These are phyloP conservation scores for Galium porrigens DNA, from an alignment of 305 asterid genomes.

Conservation along the genomic window DNA sequence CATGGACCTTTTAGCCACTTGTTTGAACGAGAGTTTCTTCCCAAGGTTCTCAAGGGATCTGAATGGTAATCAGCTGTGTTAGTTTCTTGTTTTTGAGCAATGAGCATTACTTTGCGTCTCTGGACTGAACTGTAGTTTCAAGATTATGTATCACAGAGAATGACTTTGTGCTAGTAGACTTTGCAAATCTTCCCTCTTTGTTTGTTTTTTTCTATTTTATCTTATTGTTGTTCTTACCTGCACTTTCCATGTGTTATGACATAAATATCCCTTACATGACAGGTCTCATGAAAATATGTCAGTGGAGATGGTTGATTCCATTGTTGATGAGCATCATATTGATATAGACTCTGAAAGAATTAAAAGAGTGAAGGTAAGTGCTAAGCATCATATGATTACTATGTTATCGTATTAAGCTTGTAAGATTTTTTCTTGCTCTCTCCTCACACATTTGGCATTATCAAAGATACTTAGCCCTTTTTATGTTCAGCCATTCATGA, in stretches of 20 bases:
- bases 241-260: not conserved
- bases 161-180: not conserved
- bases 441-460: not conserved
- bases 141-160: not conserved
- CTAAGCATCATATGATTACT: not conserved
- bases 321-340: slow-evolving; percentile 59
- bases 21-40: slow-evolving; percentile 86
- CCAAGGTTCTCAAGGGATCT: slow-evolving; percentile 40
- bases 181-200: not conserved
- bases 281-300: slow-evolving; percentile 97
- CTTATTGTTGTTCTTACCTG: not conserved
- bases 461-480: not conserved
- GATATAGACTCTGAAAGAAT: slow-evolving; percentile 44
- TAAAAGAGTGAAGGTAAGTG: slow-evolving; percentile 58
- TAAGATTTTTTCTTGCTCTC: not conserved
- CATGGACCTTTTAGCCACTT: slow-evolving; percentile 94
- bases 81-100: not conserved
- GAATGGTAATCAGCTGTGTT: slow-evolving; percentile 42
- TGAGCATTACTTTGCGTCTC: not conserved
- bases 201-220: not conserved
- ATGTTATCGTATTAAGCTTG: not conserved
- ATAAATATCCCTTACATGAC: slow-evolving; percentile 13
- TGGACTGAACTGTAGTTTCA: too few species aligned
- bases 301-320: slow-evolving; percentile 59
- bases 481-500: not conserved